Evolutionary conservation across 176 grass and related monocot genomes (phyloP), one percentile per base, ranked within the genome.

Genomic region (Carex scoparia): DNA sequence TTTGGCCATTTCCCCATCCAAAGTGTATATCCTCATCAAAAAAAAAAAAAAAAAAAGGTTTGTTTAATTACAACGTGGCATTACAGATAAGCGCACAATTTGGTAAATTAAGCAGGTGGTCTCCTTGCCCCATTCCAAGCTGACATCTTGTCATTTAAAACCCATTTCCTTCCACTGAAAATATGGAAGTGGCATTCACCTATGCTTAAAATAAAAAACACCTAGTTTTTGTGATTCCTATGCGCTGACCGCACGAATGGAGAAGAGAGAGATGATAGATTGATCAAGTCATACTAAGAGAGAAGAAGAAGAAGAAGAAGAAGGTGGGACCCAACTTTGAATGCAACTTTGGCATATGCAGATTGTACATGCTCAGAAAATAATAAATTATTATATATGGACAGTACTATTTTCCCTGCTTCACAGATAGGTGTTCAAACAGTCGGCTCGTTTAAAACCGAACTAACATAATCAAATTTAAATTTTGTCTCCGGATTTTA

Each of bases 221-320:
- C 55, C 64, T 86, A 35, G 12, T 61, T 88, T 90, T 93, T 86
- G 67, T 93, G 91, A 93, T 93, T 93, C 88, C 95, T 83, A 93
- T 94, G 92, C 92, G 94, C 89, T 92, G 94, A 94, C 94, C 92
- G 82, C 92, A 97, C 95, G 92, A 93, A 87, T 93, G 92, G 87
- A 90, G 70, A 84, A 65, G 42, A 72, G 65, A 11, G 18, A 70
- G 48, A 61, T 30, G 65, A 12, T 31, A 70, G 48, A 49, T 18
- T 38, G 33, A 70, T 60, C 44, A 40, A 87, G 15, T 58, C 31
- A 48, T 64, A 27, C 13, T 53, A 27, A 51, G 28, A 68, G 28
- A 37, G 38, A 58, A 5, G 80, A 3, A 65, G 28, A 65, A 33
- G 33, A 14, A 69, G 32, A 33, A 14, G 58, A 57, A 35, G 7